Conservation (phyloP, 352 stramenopile genomes). For the Pythium monospermum region DNA sequence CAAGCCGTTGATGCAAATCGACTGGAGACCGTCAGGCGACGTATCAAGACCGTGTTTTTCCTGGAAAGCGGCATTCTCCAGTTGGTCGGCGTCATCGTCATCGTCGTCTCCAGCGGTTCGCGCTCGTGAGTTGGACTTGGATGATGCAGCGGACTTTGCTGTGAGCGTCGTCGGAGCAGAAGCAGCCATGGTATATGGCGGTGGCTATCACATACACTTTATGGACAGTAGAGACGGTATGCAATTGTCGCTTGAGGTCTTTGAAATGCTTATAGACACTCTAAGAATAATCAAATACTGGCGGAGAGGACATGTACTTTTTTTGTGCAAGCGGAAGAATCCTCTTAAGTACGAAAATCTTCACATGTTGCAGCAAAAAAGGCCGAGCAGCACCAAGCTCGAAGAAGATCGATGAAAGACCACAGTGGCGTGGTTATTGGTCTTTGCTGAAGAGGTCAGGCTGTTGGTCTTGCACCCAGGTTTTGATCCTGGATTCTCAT, state of each 20-base stretch:
- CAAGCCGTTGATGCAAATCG: slow-evolving; percentile 35
- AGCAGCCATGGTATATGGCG: not conserved
- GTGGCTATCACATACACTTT: not conserved
- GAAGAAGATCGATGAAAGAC: too few species aligned
- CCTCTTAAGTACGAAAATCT: too few species aligned
- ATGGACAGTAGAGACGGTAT: not conserved
- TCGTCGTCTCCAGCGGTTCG: slow-evolving; percentile 9
- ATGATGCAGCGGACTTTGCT: slow-evolving; percentile 2
- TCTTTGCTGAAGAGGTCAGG: too few species aligned
- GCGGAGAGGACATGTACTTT: not conserved
- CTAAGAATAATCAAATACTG: not conserved
- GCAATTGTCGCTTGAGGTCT: not conserved
- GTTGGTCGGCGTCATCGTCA: slow-evolving; percentile 23
- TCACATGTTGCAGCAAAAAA: too few species aligned
- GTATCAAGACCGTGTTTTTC: slow-evolving; percentile 32
- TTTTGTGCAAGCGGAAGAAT: not conserved
- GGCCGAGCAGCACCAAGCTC: too few species aligned
- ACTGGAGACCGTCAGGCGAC: slow-evolving; percentile 24
- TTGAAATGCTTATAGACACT: too few species aligned
- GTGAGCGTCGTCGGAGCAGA: not conserved
- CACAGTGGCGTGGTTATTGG: too few species aligned
- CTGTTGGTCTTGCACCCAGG: too few species aligned
- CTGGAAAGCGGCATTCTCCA: slow-evolving; percentile 58
- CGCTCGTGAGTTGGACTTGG: slow-evolving; percentile 4
- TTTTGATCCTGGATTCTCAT: too few species aligned